Base-by-base conservation (phyloP, 1,139 yeast species). In the Yamadazyma siamensis region DNA sequence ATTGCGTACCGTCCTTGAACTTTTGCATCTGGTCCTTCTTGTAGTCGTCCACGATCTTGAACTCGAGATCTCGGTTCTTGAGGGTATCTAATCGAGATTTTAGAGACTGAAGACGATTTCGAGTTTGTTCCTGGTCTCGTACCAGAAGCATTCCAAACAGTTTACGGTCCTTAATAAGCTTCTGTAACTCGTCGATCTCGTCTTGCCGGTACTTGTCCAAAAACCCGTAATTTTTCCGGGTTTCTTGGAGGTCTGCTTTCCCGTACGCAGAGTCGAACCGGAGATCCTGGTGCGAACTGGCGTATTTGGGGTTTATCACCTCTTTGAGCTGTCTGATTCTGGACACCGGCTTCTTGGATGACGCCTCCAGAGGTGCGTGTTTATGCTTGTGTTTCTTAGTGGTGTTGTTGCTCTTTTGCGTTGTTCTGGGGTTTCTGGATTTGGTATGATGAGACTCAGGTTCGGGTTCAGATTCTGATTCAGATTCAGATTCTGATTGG, bases 201-300 rank as follows among this genome's bases (percentile, higher is more conserved):
- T 66, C 57, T 41, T 80, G 71, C 48, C 97, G 71, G 54, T 89
- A 89, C 26, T 84, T 89, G 56, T 89, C 95, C 39, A 91, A 61
- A 49, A 91, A 91, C 25, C 78, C 75, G 60, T 91, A 91, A 50
- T 89, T 80, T 47, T 77, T 75, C 34, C 96, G 68, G 20, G 81
- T 74, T 36, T 69, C 68, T 20, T 65, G 61, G 35, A 76, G 59
- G 50, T 88, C 91, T 0, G 94, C 85, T 46, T 78, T 82, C 35
- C 97, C 97, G 41, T 79, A 77, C 0, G 95, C 88, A 1, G 94
- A 75, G 56, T 89, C 96, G 54, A 91, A 91, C 44, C 98, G 70
- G 20, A 94, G 79, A 61, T 91, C 98, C 31, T 77, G 70, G 50
- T 83, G 77, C 22, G 79, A 54, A 19, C 65, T 54, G 25, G 57